Conservation (phyloP, 2,329 filamentous ascomycete species). For the Aspergillus floridensis region DNA sequence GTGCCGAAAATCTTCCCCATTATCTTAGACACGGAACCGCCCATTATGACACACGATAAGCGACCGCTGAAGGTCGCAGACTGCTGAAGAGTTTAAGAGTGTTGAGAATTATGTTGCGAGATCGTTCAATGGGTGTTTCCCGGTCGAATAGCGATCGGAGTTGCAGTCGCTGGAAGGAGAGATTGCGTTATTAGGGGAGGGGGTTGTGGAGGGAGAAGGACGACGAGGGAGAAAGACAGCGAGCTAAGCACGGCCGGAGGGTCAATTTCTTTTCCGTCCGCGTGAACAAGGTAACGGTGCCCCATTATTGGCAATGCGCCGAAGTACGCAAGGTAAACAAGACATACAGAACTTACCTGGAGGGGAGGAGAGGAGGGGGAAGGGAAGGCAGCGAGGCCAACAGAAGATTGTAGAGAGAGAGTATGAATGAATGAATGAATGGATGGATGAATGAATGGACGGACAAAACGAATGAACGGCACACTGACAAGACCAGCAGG, state of each 20-base stretch:
- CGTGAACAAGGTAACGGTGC: constrained; percentile 14
- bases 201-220: neutral
- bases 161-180: constrained; percentile 1
- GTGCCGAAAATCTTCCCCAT: constrained; percentile 99
- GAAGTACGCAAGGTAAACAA: constrained; percentile 12
- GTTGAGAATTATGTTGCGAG: neutral
- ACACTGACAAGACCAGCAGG: constrained; percentile 5
- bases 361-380: neutral
- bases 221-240: neutral
- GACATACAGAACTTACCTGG: constrained; percentile 15
- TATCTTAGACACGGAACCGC: constrained; percentile 89
- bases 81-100: neutral
- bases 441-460: neutral
- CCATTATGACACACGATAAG: constrained; percentile 61
- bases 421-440: constrained; percentile 6
- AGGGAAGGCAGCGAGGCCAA: neutral
- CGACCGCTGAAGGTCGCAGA: constrained; percentile 14
- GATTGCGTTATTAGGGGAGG: constrained; percentile 8
- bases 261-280: constrained; percentile 11
- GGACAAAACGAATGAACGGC: neutral
- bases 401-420: neutral
- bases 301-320: constrained; percentile 9
- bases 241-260: constrained; percentile 2
- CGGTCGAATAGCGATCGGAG: neutral
- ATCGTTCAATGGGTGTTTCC: neutral